phyloP scores from a whole-genome alignment of 192 early-diverging fungal genomes.

The Phlyctochytrium planicorne region DNA sequence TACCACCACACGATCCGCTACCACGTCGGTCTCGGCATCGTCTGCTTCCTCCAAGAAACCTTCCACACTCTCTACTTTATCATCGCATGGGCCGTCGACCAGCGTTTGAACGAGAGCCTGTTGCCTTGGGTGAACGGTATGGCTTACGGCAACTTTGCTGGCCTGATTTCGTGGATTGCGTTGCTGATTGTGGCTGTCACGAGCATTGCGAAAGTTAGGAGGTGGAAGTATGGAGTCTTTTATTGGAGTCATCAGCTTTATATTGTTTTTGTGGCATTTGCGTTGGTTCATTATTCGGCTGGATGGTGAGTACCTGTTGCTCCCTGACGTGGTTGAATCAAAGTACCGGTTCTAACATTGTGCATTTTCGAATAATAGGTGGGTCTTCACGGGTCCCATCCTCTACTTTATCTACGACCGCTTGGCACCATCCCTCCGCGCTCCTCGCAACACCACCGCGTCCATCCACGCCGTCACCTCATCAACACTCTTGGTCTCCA shows the following conservation, averaged over 20 bases:
- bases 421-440: not conserved
- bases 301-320: too few relatives aligned
- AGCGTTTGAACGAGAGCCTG: not conserved
- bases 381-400: constrained; percentile 12
- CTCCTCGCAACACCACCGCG: not conserved
- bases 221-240: constrained; percentile 9
- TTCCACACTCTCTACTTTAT: constrained; percentile 18
- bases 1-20: constrained; percentile 13
- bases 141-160: constrained; percentile 15
- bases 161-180: constrained; percentile 20
- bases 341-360: too few relatives aligned
- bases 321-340: too few relatives aligned
- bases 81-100: constrained; percentile 12
- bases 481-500: not conserved
- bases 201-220: constrained; percentile 17
- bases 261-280: constrained; percentile 12
- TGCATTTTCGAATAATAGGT: constrained; percentile 5
- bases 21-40: constrained; percentile 23
- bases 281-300: constrained; percentile 9
- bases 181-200: constrained; percentile 17
- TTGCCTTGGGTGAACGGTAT: not conserved
- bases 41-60: constrained; percentile 2
- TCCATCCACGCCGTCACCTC: not conserved
- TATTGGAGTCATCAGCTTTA: constrained; percentile 27
- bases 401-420: constrained; percentile 23